These are phyloP conservation scores for Hygrocybe punicea DNA, from an alignment of 768 basidiomycete species.

Conservation along the genomic window DNA sequence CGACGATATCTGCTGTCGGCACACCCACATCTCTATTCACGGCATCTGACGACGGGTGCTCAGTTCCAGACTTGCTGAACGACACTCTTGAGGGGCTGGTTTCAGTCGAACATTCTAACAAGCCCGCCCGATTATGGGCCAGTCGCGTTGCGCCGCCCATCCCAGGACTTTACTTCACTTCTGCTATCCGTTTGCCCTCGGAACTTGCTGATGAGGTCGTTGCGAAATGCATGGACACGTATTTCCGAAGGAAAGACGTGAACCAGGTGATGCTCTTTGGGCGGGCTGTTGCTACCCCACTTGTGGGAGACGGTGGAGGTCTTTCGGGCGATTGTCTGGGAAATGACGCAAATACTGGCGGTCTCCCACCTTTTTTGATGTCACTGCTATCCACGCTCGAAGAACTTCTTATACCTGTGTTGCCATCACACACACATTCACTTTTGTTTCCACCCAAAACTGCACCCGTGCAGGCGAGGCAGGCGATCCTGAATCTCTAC, in stretches of 20 bases:
- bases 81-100: not conserved
- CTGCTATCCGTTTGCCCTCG: slow-evolving; percentile 46
- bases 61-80: not conserved
- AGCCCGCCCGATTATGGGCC: not conserved
- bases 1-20: too few relatives aligned
- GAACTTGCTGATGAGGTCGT: slow-evolving; percentile 50
- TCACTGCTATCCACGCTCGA: slow-evolving; percentile 53
- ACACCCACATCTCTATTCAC: slow-evolving; percentile 12
- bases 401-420: slow-evolving; percentile 42
- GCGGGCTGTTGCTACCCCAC: slow-evolving; percentile 28
- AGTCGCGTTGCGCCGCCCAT: slow-evolving; percentile 47
- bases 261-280: slow-evolving; percentile 92
- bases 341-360: slow-evolving; percentile 24
- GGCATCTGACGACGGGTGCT: not conserved
- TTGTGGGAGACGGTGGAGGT: slow-evolving; percentile 8
- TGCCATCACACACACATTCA: slow-evolving; percentile 49
- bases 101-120: not conserved
- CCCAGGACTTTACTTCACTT: slow-evolving; percentile 61
- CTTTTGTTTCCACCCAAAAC: slow-evolving; percentile 55
- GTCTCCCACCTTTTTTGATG: slow-evolving; percentile 56
- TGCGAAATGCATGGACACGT: slow-evolving; percentile 52
- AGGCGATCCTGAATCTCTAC: slow-evolving; percentile 90
- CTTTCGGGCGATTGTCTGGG: not conserved
- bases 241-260: slow-evolving; percentile 47
- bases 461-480: slow-evolving; percentile 52